Percentiles rank a stretch among this genome's conserved stretches.
Evolutionary conservation across 257 asterid genomes (phyloP).

Genomic region (Petrea volubilis): DNA sequence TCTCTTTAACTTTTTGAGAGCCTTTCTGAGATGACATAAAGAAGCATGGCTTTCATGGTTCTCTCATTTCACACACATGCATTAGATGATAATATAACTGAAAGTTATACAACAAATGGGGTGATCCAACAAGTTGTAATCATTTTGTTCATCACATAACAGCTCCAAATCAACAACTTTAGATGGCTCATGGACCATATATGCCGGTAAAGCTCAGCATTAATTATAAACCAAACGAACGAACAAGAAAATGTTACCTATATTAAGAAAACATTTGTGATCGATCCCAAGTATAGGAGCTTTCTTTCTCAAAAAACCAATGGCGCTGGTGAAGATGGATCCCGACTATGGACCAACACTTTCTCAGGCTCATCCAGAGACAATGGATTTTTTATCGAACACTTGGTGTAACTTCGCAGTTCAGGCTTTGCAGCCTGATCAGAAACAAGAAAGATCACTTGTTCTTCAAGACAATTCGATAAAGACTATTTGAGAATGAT

Average conservation of each 20-base stretch:
- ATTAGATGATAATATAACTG: conserved; percentile 27
- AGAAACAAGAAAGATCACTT: conserved; percentile 48
- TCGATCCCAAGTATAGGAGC: conserved; percentile 4
- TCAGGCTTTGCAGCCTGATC: conserved; percentile 73
- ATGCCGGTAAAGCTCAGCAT: conserved; percentile 27
- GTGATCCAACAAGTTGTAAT: conserved; percentile 50
- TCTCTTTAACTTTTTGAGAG: background rate
- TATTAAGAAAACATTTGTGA: conserved; percentile 18
- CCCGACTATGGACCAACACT: conserved; percentile 50
- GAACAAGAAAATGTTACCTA: conserved; percentile 5
- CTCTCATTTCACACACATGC: conserved; percentile 42
- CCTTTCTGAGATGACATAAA: conserved; percentile 32
- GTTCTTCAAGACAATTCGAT: conserved; percentile 49
- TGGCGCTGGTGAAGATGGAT: conserved; percentile 52
- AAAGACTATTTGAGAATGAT: conserved; percentile 36
- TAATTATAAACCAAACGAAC: conserved; percentile 5
- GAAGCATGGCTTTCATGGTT: conserved; percentile 25
- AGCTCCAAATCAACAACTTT: conserved; percentile 48
- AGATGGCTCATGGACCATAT: conserved; percentile 57
- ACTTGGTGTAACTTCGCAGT: conserved; percentile 90
- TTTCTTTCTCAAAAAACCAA: conserved; percentile 19
- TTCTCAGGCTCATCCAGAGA: conserved; percentile 93
- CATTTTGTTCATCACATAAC: conserved; percentile 36
- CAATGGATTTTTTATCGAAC: conserved; percentile 83
- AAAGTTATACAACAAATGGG: conserved; percentile 34